phyloP scores from a whole-genome alignment of 345 rosid species.

The Cochlearia excelsa region DNA sequence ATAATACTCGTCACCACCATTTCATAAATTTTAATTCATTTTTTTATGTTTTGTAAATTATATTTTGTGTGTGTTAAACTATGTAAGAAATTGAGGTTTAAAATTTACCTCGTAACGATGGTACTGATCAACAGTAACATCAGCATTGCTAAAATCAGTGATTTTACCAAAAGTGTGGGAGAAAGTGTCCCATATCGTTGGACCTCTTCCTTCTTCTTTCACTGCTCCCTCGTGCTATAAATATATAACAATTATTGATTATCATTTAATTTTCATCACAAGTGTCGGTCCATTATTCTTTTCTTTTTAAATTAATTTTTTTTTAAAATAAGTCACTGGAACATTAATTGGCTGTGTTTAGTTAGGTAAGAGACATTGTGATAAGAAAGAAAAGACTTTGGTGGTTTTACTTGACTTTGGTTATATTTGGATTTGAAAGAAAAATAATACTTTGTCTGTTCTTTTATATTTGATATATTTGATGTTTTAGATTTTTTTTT shows the following conservation, averaged over 20 bases:
- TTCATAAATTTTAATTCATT: background rate
- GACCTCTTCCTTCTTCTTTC: conserved; percentile 82
- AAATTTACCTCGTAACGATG: conserved; percentile 58
- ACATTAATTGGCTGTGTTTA: conserved; percentile 17
- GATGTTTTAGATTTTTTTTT: no score
- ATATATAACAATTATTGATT: no score
- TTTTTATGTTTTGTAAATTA: no score
- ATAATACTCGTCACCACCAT: conserved; percentile 1
- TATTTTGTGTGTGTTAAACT: no score
- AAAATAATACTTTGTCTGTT: no score
- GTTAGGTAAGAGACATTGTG: conserved; percentile 20
- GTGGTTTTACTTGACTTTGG: conserved; percentile 14
- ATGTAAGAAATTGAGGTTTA: background rate
- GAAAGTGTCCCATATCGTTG: conserved; percentile 77
- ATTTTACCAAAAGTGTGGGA: conserved; percentile 73
- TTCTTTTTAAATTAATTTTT: background rate
- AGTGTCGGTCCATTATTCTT: no score
- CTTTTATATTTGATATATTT: no score
- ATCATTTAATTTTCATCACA: no score
- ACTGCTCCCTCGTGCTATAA: conserved; percentile 89
- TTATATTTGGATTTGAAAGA: background rate
- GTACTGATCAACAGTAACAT: conserved; percentile 88
- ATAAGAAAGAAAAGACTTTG: conserved; percentile 1
- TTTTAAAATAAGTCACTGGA: background rate
- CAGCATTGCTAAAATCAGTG: conserved; percentile 70